Evolutionary conservation across 352 stramenopile genomes (phyloP).

Genomic region (Globisporangium ultimum): DNA sequence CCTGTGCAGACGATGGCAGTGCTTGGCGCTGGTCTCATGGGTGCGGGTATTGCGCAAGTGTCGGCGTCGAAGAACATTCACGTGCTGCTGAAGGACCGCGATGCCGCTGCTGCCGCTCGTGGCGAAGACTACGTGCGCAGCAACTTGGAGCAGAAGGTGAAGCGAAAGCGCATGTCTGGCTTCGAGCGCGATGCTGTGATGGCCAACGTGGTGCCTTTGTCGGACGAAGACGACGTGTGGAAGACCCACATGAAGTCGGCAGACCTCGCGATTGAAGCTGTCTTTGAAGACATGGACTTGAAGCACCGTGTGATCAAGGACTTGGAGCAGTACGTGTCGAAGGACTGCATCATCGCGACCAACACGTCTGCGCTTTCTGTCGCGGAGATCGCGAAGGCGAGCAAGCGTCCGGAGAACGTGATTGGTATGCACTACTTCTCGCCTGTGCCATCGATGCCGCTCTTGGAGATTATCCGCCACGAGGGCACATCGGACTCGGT

Average conservation of each 20-base stretch:
- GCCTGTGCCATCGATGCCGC: conserved; percentile 96
- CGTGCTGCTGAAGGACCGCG: conserved; percentile 96
- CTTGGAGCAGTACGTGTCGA: conserved; percentile 90
- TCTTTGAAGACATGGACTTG: conserved; percentile 96
- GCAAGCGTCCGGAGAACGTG: conserved; percentile 86
- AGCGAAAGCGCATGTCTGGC: conserved; percentile 92
- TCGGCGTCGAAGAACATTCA: conserved; percentile 93
- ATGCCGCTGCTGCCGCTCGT: conserved; percentile 78
- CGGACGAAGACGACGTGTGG: conserved; percentile 90
- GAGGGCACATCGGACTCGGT: conserved; percentile 87
- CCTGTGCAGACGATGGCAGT: conserved; percentile 93
- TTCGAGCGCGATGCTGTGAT: conserved; percentile 90
- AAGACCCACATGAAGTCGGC: conserved; percentile 91
- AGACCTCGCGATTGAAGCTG: conserved; percentile 97
- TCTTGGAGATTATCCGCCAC: conserved; percentile 98
- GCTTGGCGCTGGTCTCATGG: conserved; percentile 98
- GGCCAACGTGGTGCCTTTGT: conserved; percentile 91
- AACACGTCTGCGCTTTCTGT: conserved; percentile 98
- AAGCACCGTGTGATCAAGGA: conserved; percentile 96
- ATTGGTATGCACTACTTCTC: conserved; percentile 99
- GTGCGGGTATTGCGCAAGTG: conserved; percentile 96
- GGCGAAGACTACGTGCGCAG: conserved; percentile 92
- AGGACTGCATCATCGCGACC: conserved; percentile 96
- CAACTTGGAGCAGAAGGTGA: conserved; percentile 95
- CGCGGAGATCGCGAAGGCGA: conserved; percentile 89